Base-by-base conservation (phyloP, 2,329 filamentous ascomycete species). In the Biscogniauxia mediterranea region DNA sequence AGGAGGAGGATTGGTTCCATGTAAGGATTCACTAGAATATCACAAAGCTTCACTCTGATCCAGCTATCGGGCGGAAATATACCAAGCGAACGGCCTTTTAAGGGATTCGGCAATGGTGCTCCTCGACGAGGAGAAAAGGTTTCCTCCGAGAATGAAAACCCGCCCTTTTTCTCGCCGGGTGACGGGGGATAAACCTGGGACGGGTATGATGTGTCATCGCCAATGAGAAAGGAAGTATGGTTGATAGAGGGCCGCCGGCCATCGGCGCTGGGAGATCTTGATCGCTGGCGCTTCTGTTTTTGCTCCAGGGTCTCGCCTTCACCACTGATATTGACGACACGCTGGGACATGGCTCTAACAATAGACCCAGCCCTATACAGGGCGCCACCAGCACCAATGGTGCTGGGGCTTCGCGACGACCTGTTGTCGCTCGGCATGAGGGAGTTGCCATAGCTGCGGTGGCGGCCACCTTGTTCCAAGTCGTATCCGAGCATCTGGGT, bases 271-370 rank as follows among this genome's bases (percentile, higher is more conserved):
- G 78, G 81, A 68, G 79, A 88, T 68, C 74, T 85, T 74, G 78
- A 89, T 74, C 79, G 88, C 80, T 80, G 79, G 54, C 86, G 82
- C 63, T 89, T 87, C 64, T 46, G 38, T n/a, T 46, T 46, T 46
- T 90, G 87, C 73, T 97, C 92, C 17, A 93, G 82, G 20, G 91
- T 79, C 69, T 97, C 92, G 4, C 89, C 89, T 71, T 98, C 95
- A 73, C 96, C 96, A 77, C 93, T 97, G 69, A 99, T 85, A 72
- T 98, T 98, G 71, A 99, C 95, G 59, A 99, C 93, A 80, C 95
- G 92, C 78, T 97, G 93, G 32, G 96, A 98, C 87, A 99, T 96
- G 64, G 87, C 87, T 66, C 90, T 85, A 76, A 93, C 86, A 69
- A 93, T 91, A 8, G 90, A 91, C 52, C 90, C 86, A 63, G 90